Evolutionary conservation across 2,329 filamentous ascomycete species (phyloP).

Genomic region (Colletotrichum echinochloae): DNA sequence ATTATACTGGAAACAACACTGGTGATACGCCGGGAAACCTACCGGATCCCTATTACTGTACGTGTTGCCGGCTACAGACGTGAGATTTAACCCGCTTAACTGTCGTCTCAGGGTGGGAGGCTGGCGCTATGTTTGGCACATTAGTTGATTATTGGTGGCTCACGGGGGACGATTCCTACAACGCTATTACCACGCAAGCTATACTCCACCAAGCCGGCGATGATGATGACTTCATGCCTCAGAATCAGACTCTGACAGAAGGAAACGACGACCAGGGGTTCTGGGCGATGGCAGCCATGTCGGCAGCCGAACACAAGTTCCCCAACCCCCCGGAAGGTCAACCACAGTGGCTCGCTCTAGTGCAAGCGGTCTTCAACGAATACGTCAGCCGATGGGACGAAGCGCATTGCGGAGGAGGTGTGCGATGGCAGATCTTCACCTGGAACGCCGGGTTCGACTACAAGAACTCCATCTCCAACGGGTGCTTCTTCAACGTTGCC

Average conservation of each 20-base stretch:
- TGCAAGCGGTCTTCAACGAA: conserved; percentile 84
- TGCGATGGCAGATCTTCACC: conserved; percentile 88
- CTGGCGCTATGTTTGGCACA: conserved; percentile 77
- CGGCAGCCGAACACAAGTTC: conserved; percentile 81
- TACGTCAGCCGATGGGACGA: conserved; percentile 80
- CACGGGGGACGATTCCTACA: conserved; percentile 76
- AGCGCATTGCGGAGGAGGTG: conserved; percentile 74
- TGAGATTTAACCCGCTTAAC: conserved; percentile 50
- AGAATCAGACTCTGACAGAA: conserved; percentile 70
- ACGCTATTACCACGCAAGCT: conserved; percentile 68
- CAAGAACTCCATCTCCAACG: conserved; percentile 77
- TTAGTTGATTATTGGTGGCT: conserved; percentile 79
- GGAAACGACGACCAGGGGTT: conserved; percentile 86
- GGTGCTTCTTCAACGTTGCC: conserved; percentile 76
- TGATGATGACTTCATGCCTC: conserved; percentile 72
- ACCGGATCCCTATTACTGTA: conserved; percentile 66
- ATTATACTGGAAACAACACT: conserved; percentile 66
- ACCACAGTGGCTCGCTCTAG: conserved; percentile 81
- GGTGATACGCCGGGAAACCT: conserved; percentile 69
- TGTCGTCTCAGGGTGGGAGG: conserved; percentile 72
- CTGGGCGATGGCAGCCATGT: conserved; percentile 85
- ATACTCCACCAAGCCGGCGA: conserved; percentile 70
- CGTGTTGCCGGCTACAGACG: conserved; percentile 47
- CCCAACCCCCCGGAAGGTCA: conserved; percentile 72
- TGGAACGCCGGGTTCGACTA: conserved; percentile 79